Evolutionary conservation across 1,284 basidiomycete genomes (phyloP), one percentile per base, ranked within the genome.

Genomic region (Pseudozyma hubeiensis): DNA sequence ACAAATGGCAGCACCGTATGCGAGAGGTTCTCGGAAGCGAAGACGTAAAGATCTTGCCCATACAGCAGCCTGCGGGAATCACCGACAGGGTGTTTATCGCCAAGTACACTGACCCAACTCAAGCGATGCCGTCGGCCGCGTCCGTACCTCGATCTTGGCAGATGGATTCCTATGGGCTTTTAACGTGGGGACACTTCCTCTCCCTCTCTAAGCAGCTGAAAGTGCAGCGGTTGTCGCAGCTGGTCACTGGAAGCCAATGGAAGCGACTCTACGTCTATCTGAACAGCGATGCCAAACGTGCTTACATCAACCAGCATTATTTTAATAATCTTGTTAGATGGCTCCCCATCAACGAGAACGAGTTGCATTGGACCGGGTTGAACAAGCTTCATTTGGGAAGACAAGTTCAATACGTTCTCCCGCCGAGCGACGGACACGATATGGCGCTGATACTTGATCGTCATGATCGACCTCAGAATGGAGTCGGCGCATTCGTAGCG

Each of bases 221-320:
- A 13, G 9, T n/a, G 35, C 14, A 14, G 1, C 46, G 11, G n/a
- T 10, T 19, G 11, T 1, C 35, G 1, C 0, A 34, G 24, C 7
- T 61, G 31, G 9, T 7, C 30, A 34, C 13, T 7, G 45, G 53
- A 8, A 9, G 30, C 0, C 0, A 19, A 5, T 0, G 7, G 14
- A 2, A 31, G 0, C 51, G 63, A 3, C 11, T 54, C 31, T 59
- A 40, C 34, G 44, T 65, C 24, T 65, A 54, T 33, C 29, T 53
- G 24, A 59, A 65, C 51, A 59, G 52, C n/a, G 41, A 13, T 11
- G 8, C 4, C 40, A 53, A 54, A 34, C 29, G 61, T 19, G 50
- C 53, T 2, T 39, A 6, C 11, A 17, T 61, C 19, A 52, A 53
- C 17, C 2, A n/a, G 7, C 8, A 45, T 2, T 67, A 67, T 46